These are phyloP conservation scores for Beauveria rudraprayagi DNA, from an alignment of 2,329 filamentous ascomycete genomes.

Conservation along the genomic window DNA sequence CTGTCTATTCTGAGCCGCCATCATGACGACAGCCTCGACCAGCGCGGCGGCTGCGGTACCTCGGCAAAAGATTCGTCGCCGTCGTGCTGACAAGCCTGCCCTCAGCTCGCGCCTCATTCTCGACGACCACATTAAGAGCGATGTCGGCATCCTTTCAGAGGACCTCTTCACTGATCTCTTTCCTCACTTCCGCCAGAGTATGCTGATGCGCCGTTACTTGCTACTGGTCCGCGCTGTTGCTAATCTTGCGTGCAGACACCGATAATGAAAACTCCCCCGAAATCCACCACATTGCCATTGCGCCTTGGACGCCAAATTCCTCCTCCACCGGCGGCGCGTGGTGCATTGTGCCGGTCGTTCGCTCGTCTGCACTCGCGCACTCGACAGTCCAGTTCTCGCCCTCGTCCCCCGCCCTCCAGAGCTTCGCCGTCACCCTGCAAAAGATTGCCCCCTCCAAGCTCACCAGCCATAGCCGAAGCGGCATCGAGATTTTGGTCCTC, in stretches of 20 bases:
- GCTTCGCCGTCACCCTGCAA: conserved; percentile 66
- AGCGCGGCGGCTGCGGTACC: conserved; percentile 18
- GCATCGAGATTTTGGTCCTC: conserved; percentile 76
- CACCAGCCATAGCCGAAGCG: conserved; percentile 61
- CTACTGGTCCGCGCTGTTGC: not conserved
- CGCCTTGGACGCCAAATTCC: conserved; percentile 59
- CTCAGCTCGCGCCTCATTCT: conserved; percentile 74
- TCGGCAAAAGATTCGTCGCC: conserved; percentile 41
- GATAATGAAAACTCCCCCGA: conserved; percentile 33
- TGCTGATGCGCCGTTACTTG: conserved; percentile 22
- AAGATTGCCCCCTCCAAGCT: conserved; percentile 69
- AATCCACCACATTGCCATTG: conserved; percentile 60
- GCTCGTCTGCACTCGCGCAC: conserved; percentile 57
- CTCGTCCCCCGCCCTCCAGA: conserved; percentile 64
- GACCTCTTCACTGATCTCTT: conserved; percentile 80
- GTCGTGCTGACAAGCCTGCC: conserved; percentile 62
- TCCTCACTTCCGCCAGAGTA: conserved; percentile 49
- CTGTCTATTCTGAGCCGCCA: not conserved
- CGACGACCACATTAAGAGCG: conserved; percentile 76
- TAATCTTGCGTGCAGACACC: conserved; percentile 16
- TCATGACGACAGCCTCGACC: conserved; percentile 17
- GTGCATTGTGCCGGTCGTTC: conserved; percentile 73
- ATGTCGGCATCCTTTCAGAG: conserved; percentile 77
- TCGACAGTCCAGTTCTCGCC: conserved; percentile 76
- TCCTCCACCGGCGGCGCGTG: conserved; percentile 59